Evolutionary conservation across 768 basidiomycete species (phyloP), one percentile per base, ranked within the genome.

Genomic region (Phlegmacium glaucopus): DNA sequence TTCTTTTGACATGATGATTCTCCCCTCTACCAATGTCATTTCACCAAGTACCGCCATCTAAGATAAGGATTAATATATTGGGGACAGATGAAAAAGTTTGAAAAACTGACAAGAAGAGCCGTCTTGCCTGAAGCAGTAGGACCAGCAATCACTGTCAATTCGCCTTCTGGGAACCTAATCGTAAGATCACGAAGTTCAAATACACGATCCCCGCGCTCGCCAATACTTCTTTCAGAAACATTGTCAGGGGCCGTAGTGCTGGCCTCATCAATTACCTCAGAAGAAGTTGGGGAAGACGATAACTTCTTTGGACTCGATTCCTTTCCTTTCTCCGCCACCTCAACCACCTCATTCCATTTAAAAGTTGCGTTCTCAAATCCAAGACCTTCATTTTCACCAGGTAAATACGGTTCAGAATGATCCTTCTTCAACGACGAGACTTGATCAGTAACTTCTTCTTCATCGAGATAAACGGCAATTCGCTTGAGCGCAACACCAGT

Each of bases 51-150:
- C 65, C 4, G 85, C 83, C 80, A 85, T 78, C 83, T 85, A 28
- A 42, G n/a, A 41, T 34, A 32, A 18, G 28, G 29, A 15, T 9
- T 11, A n/a, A 13, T 10, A 37, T 16, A 13, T 17, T 26, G 13
- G 26, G n/a, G 5, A n/a, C 30, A 16, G 4, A 42, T 17, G 4
- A 46, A 2, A 10, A 42, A 36, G 16, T 22, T 22, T 22, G 26
- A 18, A 44, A 29, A 45, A 63, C 79, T 30, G 54, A 83, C 83
- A 44, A 92, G 71, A 2, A 91, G 64, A 0, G 90, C 88, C 0
- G 85, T 89, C 69, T 94, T 94, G 1, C 90, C 90, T 35, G 82
- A 81, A 4, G 88, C 90, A 5, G 89, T 91, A 0, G 89, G 87
- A 1, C 86, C 87, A 16, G 84, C 85, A 44, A 93, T 72, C 6